Base-by-base conservation (phyloP, 257 asterid species). In the Prunella vulgaris region DNA sequence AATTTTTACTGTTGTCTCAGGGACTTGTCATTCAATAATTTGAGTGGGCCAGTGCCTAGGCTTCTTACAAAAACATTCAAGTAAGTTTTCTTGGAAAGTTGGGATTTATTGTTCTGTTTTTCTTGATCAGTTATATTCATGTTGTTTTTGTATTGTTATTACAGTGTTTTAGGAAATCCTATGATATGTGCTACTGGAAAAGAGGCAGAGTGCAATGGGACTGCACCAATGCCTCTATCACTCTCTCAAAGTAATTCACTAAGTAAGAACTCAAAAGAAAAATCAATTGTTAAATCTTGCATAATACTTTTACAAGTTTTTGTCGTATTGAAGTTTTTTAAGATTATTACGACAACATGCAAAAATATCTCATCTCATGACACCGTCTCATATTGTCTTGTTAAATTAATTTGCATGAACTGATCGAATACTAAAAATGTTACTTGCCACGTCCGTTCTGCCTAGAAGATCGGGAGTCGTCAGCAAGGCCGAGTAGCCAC, bases 151-250 rank as follows among this genome's bases (percentile, higher is more conserved):
- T 33, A 33, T 35, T 35, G 7, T 5, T 69, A 33, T 64, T 18
- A 10, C 84, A 93, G 97, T 83, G 77, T 93, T 75, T 60, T 90
- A 35, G 99, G 99, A 61, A 93, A 93, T 80, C 85, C 95, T 9
- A 82, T 87, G 86, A 87, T 93, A 76, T 93, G 99, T 83, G 81
- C 87, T 74, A 84, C 96, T 69, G 96, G 97, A 10, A 90, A 85
- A 71, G 95, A 90, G 80, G 79, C 88, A 65, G 88, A 79, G 7
- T 93, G 99, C 82, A 89, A 87, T 64, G 96, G 94, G 18, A 88
- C 90, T 66, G 75, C 88, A 32, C 85, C 88, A 32, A 66, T 90
- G 85, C 90, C 97, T 28, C 77, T 84, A 7, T 68, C 96, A 7
- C 68, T 84, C 73, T 64, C 90, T 20, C 68, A 76, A 40, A 88